Evolutionary conservation across 345 rosid genomes (phyloP), one percentile per base, ranked within the genome.

Genomic region (Cardamine chenopodiifolia): DNA sequence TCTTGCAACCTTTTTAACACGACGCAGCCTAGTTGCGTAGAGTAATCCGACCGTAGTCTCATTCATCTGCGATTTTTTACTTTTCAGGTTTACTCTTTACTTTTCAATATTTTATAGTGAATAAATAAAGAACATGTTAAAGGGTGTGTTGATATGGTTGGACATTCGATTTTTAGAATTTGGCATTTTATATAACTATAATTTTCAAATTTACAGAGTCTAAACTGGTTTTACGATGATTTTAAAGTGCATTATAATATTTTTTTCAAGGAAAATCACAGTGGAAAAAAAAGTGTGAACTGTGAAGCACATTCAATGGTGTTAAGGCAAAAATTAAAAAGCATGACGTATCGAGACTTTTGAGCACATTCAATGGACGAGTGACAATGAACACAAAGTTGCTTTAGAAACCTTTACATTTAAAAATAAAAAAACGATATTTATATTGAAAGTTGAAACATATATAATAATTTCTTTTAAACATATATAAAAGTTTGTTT

Each of bases 351-450:
- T 66, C 18, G 0, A 40, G 52, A 19, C 68, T 52, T 62, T 69
- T 55, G 34, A 34, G 39, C 66, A 62, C 59, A 45, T 70, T 76
- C 75, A 70, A 76, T 76, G 75, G 58, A 70, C 34, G 7, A 29
- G 7, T 63, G 50, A 53, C 22, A 9, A 67, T 66, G 10, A 59
- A 50, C 62, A 50, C 56, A 19, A 49, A 75, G 62, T 31, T 50
- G n/a, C 35, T 50, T 74, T 56, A 2, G 62, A 32, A 11, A 32
- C 62, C 40, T 18, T 57, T 34, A 29, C 34, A 31, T 31, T 31
- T 29, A 31, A 31, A 31, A 31, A 28, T 28, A n/a, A n/a, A n/a
- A 28, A 28, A 50, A 37, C 14, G 2, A 40, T 39, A 40, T 4
- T 3, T 25, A 7, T 3, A 25, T 3, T 25, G 26, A 25, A 25